Base-by-base conservation (phyloP, 306 rosid species). In the Quercus cerris region DNA sequence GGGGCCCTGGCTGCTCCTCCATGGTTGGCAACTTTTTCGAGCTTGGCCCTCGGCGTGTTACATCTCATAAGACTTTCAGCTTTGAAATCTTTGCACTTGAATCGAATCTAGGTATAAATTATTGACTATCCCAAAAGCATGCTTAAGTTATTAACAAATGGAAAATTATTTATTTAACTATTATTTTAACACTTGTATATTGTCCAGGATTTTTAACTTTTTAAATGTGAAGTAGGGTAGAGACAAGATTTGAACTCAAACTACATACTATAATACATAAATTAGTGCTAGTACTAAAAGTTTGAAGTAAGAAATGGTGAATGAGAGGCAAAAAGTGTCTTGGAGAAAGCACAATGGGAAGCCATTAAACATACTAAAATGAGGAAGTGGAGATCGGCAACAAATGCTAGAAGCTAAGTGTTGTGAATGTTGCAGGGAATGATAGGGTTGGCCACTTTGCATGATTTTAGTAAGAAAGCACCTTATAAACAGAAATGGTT, bases 1-100 rank as follows among this genome's bases (percentile, higher is more conserved):
- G 75, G 97, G 98, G 98, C 58, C 97, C 97, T 73, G 98, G 98
- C 2, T 94, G 96, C 85, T 92, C 98, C 81, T 94, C 94, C 84
- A 89, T 90, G 97, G n/a, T 82, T 20, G 97, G 83, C 33, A 94
- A 94, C 86, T 89, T 94, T 86, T 89, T 74, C 27, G 91, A 94
- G 61, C 92, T 94, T 22, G 97, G 97, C 18, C 96, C 97, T 0
- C 90, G 89, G 88, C 92, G 83, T 2, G 83, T 92, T 74, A 90
- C 86, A 35, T 82, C 75, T 68, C 23, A 76, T 81, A 78, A 74
- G 25, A 14, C 55, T 5, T 38, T 6, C 22, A 56, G 80, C 4
- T 58, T 84, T 3, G 56, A 78, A 4, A 81, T 90, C 28, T 70
- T 74, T 23, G 52, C 79, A 6, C 88, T 94, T 14, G 41, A 75